Evolutionary conservation across 805 yeast genomes (phyloP).

Genomic region (Sungouiella blattae): DNA sequence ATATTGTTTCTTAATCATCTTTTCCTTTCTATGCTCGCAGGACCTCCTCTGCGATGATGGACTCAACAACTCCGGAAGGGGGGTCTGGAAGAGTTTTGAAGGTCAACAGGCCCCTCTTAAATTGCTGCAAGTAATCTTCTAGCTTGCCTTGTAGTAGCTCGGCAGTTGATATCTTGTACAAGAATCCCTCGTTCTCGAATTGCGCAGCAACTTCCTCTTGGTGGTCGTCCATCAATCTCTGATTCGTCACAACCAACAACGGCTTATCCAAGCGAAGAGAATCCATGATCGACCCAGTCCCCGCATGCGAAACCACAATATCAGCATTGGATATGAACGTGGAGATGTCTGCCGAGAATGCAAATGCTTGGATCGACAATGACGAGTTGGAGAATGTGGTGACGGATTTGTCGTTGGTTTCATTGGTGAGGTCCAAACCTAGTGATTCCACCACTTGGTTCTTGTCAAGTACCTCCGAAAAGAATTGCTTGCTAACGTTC

Average conservation of each 20-base stretch:
- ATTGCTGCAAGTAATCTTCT: conserved; percentile 2
- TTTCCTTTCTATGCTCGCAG: not conserved
- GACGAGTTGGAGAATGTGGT: conserved; percentile 5
- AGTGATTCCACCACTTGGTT: conserved; percentile 9
- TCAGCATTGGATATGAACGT: conserved; percentile 44
- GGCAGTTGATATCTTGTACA: conserved; percentile 5
- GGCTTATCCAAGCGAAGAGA: conserved; percentile 54
- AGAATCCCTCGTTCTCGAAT: conserved; percentile 10
- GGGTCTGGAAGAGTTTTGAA: conserved; percentile 9
- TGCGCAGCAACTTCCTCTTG: conserved; percentile 15
- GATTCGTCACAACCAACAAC: conserved; percentile 69
- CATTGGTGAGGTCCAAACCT: conserved; percentile 11
- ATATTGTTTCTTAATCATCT: too few relatives aligned
- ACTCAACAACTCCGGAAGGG: conserved; percentile 7
- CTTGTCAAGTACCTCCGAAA: conserved; percentile 16
- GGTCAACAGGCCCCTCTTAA: conserved; percentile 7
- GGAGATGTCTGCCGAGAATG: conserved; percentile 24
- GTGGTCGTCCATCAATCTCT: conserved; percentile 45
- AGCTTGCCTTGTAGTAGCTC: conserved; percentile 8
- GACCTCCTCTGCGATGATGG: conserved; percentile 8
- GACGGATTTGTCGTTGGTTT: conserved; percentile 14
- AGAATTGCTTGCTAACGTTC: conserved; percentile 22
- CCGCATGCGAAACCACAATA: conserved; percentile 82
- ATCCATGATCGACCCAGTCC: conserved; percentile 89
- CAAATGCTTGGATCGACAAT: conserved; percentile 22